These are phyloP conservation scores for Ilyonectria destructans DNA, from an alignment of 2,329 filamentous ascomycete genomes.

Conservation along the genomic window DNA sequence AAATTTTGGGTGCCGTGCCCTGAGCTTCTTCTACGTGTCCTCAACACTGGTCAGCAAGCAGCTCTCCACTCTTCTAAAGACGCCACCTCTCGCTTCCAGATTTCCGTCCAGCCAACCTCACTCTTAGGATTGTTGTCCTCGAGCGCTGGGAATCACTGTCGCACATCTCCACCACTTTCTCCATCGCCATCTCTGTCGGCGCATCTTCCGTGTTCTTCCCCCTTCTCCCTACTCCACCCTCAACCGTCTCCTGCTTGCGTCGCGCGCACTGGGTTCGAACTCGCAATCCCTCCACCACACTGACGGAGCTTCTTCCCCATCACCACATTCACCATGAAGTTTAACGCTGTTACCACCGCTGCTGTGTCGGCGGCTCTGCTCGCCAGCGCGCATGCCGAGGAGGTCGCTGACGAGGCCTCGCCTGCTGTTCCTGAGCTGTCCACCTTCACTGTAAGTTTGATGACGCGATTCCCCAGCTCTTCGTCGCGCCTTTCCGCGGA, in stretches of 20 bases:
- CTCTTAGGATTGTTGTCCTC: constrained; percentile 50
- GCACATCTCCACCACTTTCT: constrained; percentile 21
- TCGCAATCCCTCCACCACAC: constrained; percentile 20
- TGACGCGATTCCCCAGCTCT: neutral
- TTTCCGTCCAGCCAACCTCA: constrained; percentile 46
- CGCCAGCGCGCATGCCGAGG: constrained; percentile 80
- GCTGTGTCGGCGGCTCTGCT: constrained; percentile 82
- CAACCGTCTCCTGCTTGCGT: constrained; percentile 32
- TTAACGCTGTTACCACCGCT: constrained; percentile 84
- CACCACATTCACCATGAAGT: constrained; percentile 84
- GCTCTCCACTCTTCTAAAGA: constrained; percentile 50
- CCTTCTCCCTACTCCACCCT: constrained; percentile 23
- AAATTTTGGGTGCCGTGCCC: constrained; percentile 42
- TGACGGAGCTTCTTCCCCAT: constrained; percentile 37
- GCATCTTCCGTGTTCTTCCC: constrained; percentile 19
- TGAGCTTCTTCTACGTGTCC: constrained; percentile 54
- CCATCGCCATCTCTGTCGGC: constrained; percentile 25
- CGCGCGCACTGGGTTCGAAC: constrained; percentile 43
- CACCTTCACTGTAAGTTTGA: constrained; percentile 85
- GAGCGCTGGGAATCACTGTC: constrained; percentile 48
- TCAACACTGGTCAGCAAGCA: constrained; percentile 47
- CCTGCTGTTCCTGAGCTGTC: constrained; percentile 78
- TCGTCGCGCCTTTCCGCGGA: constrained; percentile 1
- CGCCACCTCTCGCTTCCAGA: constrained; percentile 43
- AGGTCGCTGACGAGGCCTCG: constrained; percentile 71